These are phyloP conservation scores for Domatiomyces globalis DNA, from an alignment of 2,329 filamentous ascomycete species.

Conservation along the genomic window DNA sequence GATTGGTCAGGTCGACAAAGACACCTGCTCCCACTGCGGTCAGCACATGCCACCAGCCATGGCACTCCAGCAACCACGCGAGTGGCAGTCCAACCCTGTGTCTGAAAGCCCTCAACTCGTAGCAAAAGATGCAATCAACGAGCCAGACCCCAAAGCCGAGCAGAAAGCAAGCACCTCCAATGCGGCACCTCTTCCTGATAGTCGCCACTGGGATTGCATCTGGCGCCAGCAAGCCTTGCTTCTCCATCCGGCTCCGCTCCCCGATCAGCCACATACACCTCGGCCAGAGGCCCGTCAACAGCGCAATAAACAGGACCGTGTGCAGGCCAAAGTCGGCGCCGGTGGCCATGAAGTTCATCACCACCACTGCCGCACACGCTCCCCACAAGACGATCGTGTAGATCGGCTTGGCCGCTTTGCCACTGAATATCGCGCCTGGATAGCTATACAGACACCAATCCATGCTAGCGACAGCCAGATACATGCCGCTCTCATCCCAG, in stretches of 20 bases:
- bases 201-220: slow-evolving; percentile 50
- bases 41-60: slow-evolving; percentile 50
- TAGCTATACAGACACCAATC: neutral
- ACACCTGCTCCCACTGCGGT: slow-evolving; percentile 16
- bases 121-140: slow-evolving; percentile 63
- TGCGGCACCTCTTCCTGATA: slow-evolving; percentile 54
- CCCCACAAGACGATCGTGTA: neutral
- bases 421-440: neutral
- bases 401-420: neutral
- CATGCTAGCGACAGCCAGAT: neutral
- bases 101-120: slow-evolving; percentile 48
- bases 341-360: neutral
- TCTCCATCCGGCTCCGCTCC: neutral
- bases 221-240: neutral
- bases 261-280: neutral
- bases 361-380: neutral
- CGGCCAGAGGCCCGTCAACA: neutral
- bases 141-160: slow-evolving; percentile 65
- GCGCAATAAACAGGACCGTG: neutral
- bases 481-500: slow-evolving; percentile 1
- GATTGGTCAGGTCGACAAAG: neutral
- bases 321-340: neutral
- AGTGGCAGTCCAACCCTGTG: slow-evolving; percentile 58
- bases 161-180: slow-evolving; percentile 3
- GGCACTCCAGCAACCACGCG: slow-evolving; percentile 58